phyloP scores from a whole-genome alignment of 352 stramenopile species.

The Globisporangium nunn region DNA sequence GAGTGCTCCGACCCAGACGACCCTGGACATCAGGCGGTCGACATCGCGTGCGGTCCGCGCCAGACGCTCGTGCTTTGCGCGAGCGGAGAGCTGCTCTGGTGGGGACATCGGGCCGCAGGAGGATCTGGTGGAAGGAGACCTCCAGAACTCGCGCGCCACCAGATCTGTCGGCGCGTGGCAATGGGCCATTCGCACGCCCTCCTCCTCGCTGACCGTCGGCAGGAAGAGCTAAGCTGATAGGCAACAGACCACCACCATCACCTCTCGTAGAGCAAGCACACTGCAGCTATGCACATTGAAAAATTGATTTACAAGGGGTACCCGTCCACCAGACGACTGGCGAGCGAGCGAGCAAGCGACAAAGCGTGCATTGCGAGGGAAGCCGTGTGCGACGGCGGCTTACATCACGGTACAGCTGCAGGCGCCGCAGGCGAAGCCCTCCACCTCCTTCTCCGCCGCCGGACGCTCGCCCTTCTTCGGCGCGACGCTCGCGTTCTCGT shows the following conservation, averaged over 20 bases:
- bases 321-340: neutral
- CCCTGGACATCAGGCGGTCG: conserved; percentile 19
- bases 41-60: conserved; percentile 41
- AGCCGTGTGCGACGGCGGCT: conserved; percentile 5
- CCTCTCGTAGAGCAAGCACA: neutral
- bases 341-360: neutral
- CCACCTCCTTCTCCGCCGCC: conserved; percentile 37
- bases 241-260: too few species aligned
- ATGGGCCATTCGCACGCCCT: conserved; percentile 22
- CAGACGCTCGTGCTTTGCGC: conserved; percentile 39
- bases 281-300: neutral
- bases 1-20: conserved; percentile 18
- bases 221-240: neutral
- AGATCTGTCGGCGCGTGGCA: conserved; percentile 9
- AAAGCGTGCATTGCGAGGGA: conserved; percentile 1
- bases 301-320: neutral
- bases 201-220: conserved; percentile 15
- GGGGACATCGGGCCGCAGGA: conserved; percentile 20
- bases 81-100: conserved; percentile 43
- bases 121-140: neutral
- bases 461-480: conserved; percentile 28
- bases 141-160: conserved; percentile 2
- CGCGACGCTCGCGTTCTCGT: conserved; percentile 64
- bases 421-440: conserved; percentile 39
- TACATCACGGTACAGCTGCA: conserved; percentile 63